These are phyloP conservation scores for Vaccinium darrowii DNA, from an alignment of 148 eudicot genomes.

Conservation along the genomic window DNA sequence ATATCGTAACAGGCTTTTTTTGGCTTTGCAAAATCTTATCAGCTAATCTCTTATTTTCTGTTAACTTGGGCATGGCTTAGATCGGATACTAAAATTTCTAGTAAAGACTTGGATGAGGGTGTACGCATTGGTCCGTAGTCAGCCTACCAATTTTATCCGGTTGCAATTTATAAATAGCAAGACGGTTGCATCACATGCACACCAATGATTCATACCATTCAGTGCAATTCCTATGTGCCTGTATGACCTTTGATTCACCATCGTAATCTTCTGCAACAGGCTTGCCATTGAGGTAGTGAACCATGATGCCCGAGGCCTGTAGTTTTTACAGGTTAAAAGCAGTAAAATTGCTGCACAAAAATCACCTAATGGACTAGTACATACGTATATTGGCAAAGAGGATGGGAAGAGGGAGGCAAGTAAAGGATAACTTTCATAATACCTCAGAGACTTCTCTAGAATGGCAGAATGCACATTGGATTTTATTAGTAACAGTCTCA, in stretches of 20 bases:
- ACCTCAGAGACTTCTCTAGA: slow-evolving; percentile 73
- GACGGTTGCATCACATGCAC: background rate
- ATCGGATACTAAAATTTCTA: background rate
- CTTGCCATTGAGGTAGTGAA: slow-evolving; percentile 67
- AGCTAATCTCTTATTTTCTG: background rate
- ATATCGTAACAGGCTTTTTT: background rate
- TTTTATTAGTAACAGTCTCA: slow-evolving; percentile 23
- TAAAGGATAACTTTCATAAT: slow-evolving; percentile 3
- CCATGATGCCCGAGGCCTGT: slow-evolving; percentile 76
- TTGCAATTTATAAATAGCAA: background rate
- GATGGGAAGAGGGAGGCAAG: background rate
- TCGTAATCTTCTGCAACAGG: slow-evolving; percentile 46
- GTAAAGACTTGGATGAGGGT: background rate
- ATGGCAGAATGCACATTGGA: slow-evolving; percentile 74
- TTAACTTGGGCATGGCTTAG: background rate
- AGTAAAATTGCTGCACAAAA: background rate
- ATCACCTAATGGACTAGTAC: slow-evolving; percentile 1
- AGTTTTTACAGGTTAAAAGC: slow-evolving; percentile 19
- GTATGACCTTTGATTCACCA: slow-evolving; percentile 50
- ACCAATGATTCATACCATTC: slow-evolving; percentile 58
- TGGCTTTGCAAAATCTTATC: background rate
- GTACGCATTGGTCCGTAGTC: background rate
- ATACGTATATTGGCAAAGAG: background rate
- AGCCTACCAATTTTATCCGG: background rate
- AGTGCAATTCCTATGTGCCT: slow-evolving; percentile 71